Conservation (phyloP, 148 eudicot species). For the Rhododendron williamsianum region DNA sequence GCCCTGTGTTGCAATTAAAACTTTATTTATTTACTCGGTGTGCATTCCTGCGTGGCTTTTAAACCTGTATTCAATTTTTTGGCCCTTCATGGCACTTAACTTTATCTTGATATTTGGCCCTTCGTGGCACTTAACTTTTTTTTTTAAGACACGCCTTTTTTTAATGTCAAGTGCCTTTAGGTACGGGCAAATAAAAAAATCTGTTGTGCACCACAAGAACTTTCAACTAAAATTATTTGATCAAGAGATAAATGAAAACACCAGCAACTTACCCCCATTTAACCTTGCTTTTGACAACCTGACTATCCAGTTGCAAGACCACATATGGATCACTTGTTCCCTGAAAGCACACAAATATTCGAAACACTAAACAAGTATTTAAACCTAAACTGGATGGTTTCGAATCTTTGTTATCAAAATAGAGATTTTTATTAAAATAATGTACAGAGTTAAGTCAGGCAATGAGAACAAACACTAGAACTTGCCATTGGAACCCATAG, state of each 20-base stretch:
- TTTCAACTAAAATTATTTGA: background rate
- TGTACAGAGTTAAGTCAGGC: background rate
- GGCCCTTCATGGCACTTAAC: background rate
- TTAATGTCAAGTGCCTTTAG: background rate
- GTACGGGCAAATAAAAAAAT: background rate
- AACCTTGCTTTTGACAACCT: slow-evolving; percentile 72
- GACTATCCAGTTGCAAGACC: slow-evolving; percentile 70
- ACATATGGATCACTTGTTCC: slow-evolving; percentile 99
- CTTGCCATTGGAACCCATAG: slow-evolving; percentile 1
- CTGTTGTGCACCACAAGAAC: background rate
- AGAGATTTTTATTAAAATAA: background rate
- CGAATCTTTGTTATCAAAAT: background rate
- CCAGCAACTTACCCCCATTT: slow-evolving; percentile 82
- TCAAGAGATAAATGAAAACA: slow-evolving; percentile 1
- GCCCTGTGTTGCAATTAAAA: no score
- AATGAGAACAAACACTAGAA: background rate
- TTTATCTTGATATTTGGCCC: background rate
- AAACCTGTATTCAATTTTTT: background rate
- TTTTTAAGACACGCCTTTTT: background rate
- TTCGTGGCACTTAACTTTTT: background rate
- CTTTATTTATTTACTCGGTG: background rate
- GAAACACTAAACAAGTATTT: background rate
- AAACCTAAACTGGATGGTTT: background rate
- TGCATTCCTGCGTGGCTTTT: no score
- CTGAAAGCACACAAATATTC: slow-evolving; percentile 33